phyloP scores from a whole-genome alignment of 2,329 filamentous ascomycete species.

The Westerdykella sp. region DNA sequence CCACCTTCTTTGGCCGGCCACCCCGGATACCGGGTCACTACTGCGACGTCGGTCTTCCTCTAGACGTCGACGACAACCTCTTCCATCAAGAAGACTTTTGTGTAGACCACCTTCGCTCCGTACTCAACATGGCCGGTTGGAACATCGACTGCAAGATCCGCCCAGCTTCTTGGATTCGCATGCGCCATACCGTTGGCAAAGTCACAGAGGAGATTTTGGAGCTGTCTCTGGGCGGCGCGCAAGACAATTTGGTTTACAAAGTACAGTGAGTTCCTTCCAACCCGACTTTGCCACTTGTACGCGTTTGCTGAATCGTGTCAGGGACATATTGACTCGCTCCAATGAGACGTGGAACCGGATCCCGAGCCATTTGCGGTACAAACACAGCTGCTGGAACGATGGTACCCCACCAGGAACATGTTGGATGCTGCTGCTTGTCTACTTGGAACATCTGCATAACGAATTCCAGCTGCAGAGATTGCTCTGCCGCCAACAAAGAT shows the following conservation, averaged over 20 bases:
- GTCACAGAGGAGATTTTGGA: slow-evolving; percentile 18
- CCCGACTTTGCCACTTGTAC: too few species aligned
- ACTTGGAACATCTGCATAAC: slow-evolving; percentile 31
- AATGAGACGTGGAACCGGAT: slow-evolving; percentile 24
- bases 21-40: slow-evolving; percentile 32
- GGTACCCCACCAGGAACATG: too few species aligned
- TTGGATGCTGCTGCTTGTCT: slow-evolving; percentile 5
- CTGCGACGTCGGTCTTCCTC: slow-evolving; percentile 24
- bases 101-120: slow-evolving; percentile 11
- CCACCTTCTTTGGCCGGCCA: slow-evolving; percentile 32
- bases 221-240: slow-evolving; percentile 21
- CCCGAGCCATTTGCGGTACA: slow-evolving; percentile 6
- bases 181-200: slow-evolving; percentile 21
- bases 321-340: slow-evolving; percentile 23
- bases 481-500: slow-evolving; percentile 27
- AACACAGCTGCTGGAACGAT: too few species aligned
- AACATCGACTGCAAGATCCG: slow-evolving; percentile 24
- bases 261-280: slow-evolving; percentile 18
- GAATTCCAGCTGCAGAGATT: slow-evolving; percentile 32
- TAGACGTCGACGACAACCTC: slow-evolving; percentile 28
- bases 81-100: slow-evolving; percentile 1
- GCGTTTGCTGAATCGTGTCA: slow-evolving; percentile 5
- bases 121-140: slow-evolving; percentile 28
- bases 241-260: slow-evolving; percentile 23
- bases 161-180: slow-evolving; percentile 22